Conservation (phyloP, 371 early-diverging fungal genomes). For the Funneliformis caledonium region DNA sequence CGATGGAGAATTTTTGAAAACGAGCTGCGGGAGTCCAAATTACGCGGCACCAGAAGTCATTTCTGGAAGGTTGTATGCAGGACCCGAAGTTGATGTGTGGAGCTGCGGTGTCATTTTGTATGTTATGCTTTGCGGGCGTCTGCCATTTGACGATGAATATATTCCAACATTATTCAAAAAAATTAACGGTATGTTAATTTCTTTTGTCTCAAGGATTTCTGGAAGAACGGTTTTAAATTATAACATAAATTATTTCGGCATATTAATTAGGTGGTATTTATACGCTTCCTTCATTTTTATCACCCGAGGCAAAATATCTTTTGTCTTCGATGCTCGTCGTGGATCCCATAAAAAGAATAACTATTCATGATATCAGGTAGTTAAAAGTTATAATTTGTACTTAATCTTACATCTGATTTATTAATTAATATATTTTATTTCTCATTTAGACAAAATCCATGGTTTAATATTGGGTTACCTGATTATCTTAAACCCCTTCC, state of each 20-base stretch:
- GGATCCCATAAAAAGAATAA: conserved; percentile 93
- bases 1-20: conserved; percentile 95
- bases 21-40: conserved; percentile 91
- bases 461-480: conserved; percentile 90
- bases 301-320: conserved; percentile 81
- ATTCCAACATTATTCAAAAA: conserved; percentile 95
- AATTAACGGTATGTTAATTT: conserved; percentile 66
- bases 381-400: not conserved
- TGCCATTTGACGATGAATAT: conserved; percentile 99
- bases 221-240: not conserved
- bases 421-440: conserved; percentile 10
- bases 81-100: conserved; percentile 99
- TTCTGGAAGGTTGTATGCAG: conserved; percentile 91
- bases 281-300: conserved; percentile 85
- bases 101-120: conserved; percentile 98
- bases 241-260: no score
- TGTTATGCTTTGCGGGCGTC: conserved; percentile 98
- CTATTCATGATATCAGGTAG: conserved; percentile 84
- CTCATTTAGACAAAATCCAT: conserved; percentile 76
- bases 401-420: not conserved
- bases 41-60: conserved; percentile 97
- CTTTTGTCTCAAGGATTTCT: not conserved
- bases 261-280: conserved; percentile 80
- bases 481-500: conserved; percentile 86
- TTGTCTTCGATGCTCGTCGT: conserved; percentile 93